Evolutionary conservation across 2,329 filamentous ascomycete species (phyloP), one percentile per base, ranked within the genome.

Genomic region (Ascosphaera apis): DNA sequence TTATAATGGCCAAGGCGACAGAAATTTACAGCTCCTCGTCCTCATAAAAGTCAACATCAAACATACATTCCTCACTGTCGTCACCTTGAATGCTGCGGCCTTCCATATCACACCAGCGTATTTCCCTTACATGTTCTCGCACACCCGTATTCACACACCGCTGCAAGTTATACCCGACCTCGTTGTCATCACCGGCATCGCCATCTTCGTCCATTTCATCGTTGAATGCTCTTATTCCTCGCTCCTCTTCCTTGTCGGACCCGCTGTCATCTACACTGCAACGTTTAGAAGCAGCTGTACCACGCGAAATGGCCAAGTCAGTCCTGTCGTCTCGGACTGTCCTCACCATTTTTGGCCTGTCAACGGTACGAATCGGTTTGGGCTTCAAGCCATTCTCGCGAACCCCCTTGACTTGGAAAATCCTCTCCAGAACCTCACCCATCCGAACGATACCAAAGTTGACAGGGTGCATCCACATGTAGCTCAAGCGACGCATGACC

Each of bases 401-500:
- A 21, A 9, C 19, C 19, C 19, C 19, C 9, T 21, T 21, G 19
- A 21, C 19, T 21, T 21, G 19, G 9, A 21, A 21, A 9, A 21
- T 21, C 9, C 19, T 21, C 19, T 21, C 19, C 9, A 21, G 9
- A 21, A 37, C 32, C 13, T 35, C 21, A 9, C 32, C 36, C 13
- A 37, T 34, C 16, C 18, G 8, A 15, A 34, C 17, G 31, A 35
- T 16, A 12, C 31, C 36, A 19, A 21, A 28, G 31, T 11, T 17
- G 15, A 37, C 31, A 13, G 36, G 36, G 6, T 37, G 19, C 11
- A n/a, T 31, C 36, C 36, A 37, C 36, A 37, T 37, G 27, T n/a
- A 25, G 18, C 28, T 21, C 15, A 37, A 31, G 3, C 36, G 36
- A 18, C 32, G 31, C 31, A 37, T 33, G 5, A 37, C 31, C 3